These are phyloP conservation scores for Xylariaceae sp. DNA, from an alignment of 2,329 filamentous ascomycete genomes.

Conservation along the genomic window DNA sequence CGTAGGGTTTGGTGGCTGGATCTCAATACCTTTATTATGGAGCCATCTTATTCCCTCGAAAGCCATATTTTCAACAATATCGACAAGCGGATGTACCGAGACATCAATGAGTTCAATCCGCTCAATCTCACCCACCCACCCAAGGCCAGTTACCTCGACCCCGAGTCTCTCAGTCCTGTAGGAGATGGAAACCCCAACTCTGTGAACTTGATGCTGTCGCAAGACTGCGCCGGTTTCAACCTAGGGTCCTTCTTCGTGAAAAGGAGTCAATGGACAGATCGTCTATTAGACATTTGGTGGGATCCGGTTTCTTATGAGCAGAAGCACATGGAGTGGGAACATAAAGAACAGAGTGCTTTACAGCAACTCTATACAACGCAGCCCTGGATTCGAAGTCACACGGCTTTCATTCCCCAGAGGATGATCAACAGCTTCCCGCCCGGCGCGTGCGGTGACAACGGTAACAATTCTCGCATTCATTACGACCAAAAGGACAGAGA, in stretches of 20 bases:
- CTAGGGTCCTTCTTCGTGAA: slow-evolving; percentile 91
- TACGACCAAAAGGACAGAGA: slow-evolving; percentile 83
- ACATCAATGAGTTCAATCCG: slow-evolving; percentile 95
- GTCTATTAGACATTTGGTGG: slow-evolving; percentile 95
- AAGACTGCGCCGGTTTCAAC: slow-evolving; percentile 96
- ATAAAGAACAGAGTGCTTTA: slow-evolving; percentile 95
- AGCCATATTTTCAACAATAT: slow-evolving; percentile 84
- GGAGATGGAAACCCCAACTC: slow-evolving; percentile 76
- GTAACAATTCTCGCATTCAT: slow-evolving; percentile 72
- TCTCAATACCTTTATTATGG: slow-evolving; percentile 97
- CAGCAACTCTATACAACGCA: slow-evolving; percentile 89
- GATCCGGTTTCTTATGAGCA: slow-evolving; percentile 97
- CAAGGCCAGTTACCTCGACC: slow-evolving; percentile 69
- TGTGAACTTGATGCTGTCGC: slow-evolving; percentile 81
- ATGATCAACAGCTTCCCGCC: slow-evolving; percentile 92
- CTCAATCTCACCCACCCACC: slow-evolving; percentile 88
- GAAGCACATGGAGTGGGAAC: slow-evolving; percentile 98
- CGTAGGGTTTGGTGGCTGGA: slow-evolving; percentile 99
- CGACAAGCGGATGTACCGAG: slow-evolving; percentile 72
- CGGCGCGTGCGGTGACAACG: slow-evolving; percentile 78
- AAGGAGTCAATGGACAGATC: slow-evolving; percentile 83
- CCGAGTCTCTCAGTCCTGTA: slow-evolving; percentile 62
- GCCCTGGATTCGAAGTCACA: slow-evolving; percentile 85
- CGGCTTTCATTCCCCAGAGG: slow-evolving; percentile 85
- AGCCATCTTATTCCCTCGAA: slow-evolving; percentile 85